phyloP scores from a whole-genome alignment of 73 alveolate species.

The Stentor roeselii region DNA sequence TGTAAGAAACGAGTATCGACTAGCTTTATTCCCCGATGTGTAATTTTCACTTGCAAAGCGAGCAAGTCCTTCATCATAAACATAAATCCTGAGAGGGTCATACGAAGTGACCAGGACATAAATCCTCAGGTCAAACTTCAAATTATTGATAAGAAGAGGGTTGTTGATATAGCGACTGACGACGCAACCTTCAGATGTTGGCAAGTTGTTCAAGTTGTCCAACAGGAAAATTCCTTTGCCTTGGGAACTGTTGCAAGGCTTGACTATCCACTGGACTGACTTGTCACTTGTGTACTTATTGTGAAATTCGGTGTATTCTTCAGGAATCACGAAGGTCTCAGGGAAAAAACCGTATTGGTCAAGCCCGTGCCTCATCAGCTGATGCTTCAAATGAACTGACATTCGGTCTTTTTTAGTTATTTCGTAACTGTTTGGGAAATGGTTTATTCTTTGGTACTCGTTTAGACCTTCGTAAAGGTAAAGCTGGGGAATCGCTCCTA shows the following conservation, averaged over 20 bases:
- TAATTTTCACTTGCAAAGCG: conserved; percentile 80
- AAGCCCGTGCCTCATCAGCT: conserved; percentile 42
- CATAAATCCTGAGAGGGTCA: conserved; percentile 65
- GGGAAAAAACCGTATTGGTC: conserved; percentile 50
- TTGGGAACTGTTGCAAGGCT: conserved; percentile 68
- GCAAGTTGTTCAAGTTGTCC: conserved; percentile 58
- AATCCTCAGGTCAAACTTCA: conserved; percentile 66
- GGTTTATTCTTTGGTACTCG: conserved; percentile 78
- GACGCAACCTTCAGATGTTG: conserved; percentile 49
- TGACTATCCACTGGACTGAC: conserved; percentile 66
- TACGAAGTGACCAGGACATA: conserved; percentile 66
- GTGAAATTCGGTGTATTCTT: conserved; percentile 72
- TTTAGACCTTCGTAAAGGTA: conserved; percentile 41
- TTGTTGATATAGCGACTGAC: conserved; percentile 54
- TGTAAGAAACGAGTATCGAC: conserved; percentile 47
- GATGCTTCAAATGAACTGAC: conserved; percentile 43
- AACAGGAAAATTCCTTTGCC: conserved; percentile 78
- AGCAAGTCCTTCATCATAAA: conserved; percentile 75
- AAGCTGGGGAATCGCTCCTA: conserved; percentile 34
- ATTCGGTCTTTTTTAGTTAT: conserved; percentile 67
- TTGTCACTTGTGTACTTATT: conserved; percentile 43
- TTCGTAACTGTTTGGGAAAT: conserved; percentile 83
- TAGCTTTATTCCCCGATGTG: conserved; percentile 34
- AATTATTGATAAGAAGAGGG: conserved; percentile 67
- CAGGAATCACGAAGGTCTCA: conserved; percentile 74